Evolutionary conservation across 352 stramenopile genomes (phyloP).

Genomic region (Globisporangium perplexum): DNA sequence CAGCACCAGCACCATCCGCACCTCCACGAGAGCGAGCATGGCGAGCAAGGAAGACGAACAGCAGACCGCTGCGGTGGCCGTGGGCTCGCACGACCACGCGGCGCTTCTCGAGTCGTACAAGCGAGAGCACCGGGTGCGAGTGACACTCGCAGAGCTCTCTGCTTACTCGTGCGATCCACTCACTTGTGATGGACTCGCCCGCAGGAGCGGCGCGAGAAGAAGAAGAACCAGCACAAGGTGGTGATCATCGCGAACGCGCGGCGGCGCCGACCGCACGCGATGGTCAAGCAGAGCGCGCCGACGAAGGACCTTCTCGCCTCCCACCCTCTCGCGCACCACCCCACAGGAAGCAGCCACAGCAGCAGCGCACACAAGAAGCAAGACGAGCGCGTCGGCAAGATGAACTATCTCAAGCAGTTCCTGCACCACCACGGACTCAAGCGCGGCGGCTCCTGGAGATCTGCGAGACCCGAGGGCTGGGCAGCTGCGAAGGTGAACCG

Average conservation of each 20-base stretch:
- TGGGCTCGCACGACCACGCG: slow-evolving; percentile 13
- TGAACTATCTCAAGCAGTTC: slow-evolving; percentile 34
- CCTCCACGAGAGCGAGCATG: neutral
- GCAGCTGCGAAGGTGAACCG: slow-evolving; percentile 44
- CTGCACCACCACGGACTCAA: slow-evolving; percentile 22
- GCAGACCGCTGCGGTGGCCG: neutral
- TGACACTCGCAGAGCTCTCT: neutral
- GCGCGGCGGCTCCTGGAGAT: slow-evolving; percentile 16
- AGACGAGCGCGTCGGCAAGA: slow-evolving; percentile 5
- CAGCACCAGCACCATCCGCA: no score
- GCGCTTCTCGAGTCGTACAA: slow-evolving; percentile 45
- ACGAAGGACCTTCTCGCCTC: neutral
- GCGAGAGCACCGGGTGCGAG: slow-evolving; percentile 30
- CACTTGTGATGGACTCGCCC: no score
- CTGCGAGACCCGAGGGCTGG: slow-evolving; percentile 44
- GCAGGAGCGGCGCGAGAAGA: slow-evolving; percentile 34
- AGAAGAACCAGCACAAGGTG: slow-evolving; percentile 48
- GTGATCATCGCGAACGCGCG: slow-evolving; percentile 52
- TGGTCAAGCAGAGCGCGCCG: slow-evolving; percentile 26
- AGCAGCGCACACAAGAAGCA: slow-evolving; percentile 1
- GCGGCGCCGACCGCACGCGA: slow-evolving; percentile 30
- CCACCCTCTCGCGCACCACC: neutral
- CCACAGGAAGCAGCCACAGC: neutral
- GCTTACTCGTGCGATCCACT: no score
- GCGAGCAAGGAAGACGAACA: slow-evolving; percentile 2